Base-by-base conservation (phyloP, 495 filamentous ascomycete species). In the Tuber melanosporum region DNA sequence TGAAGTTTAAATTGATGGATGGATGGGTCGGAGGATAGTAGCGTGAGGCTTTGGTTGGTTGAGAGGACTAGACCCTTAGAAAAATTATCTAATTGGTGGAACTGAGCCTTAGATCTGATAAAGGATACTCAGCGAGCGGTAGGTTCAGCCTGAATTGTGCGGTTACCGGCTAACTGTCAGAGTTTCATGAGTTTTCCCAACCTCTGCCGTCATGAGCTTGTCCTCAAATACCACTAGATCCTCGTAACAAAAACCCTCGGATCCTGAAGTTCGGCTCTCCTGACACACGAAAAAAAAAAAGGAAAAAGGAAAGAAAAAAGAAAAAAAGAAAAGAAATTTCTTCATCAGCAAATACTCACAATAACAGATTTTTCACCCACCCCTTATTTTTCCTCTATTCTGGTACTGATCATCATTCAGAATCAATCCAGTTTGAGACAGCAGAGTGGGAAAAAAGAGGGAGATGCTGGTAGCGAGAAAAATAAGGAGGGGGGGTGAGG, bases 401-500 rank as follows among this genome's bases (percentile, higher is more conserved):
- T 17, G 57, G 57, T 19, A 66, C 57, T 66, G 57, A 66, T 66
- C 57, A 66, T 6, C 57, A 17, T 19, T 66, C 57, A 66, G n/a
- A 66, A 66, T 36, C 26, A 36, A 66, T 19, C 57, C 57, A 66
- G 26, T 19, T 66, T 66, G 17, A 36, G 57, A 36, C 57, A 66
- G 57, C 26, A 66, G 26, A 62, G 57, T 66, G 26, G 32, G 57
- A 26, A 19, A 66, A 66, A 66, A 26, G 57, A 66, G 57, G 36
- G 57, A 66, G 57, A 66, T 36, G 26, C 17, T 66, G 57, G 57
- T 66, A 66, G 57, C 57, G 57, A 66, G 57, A 66, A 66, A 66
- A 26, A 15, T 17, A 17, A 26, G 26, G 14, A 66, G 57, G 57
- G 32, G 32, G 57, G 26, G 26, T 26, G 26, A 17, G 26, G 57